Conservation (phyloP, 2,329 filamentous ascomycete genomes). For the Colletotrichum lupini region DNA sequence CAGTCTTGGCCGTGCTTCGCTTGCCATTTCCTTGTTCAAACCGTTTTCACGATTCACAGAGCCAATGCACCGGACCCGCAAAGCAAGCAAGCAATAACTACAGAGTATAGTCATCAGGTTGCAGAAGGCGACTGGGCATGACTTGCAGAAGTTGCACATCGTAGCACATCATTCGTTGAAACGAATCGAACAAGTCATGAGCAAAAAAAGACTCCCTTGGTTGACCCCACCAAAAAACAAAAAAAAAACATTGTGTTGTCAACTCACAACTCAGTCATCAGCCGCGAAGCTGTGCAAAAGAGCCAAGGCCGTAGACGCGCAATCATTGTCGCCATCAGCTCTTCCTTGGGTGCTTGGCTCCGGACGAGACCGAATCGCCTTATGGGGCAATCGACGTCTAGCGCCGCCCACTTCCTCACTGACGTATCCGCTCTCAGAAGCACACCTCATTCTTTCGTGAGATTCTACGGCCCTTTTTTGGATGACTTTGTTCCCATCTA, state of each 20-base stretch:
- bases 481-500: conserved; percentile 11
- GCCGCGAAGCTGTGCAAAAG: conserved; percentile 19
- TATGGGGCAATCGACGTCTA: conserved; percentile 20
- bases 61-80: no score
- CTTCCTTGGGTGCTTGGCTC: conserved; percentile 21
- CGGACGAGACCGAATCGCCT: conserved; percentile 30
- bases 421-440: background rate
- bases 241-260: background rate
- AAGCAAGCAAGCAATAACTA: no score
- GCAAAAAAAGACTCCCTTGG: background rate
- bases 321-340: conserved; percentile 35
- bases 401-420: conserved; percentile 1
- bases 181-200: background rate
- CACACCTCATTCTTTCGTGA: background rate
- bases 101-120: background rate
- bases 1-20: background rate
- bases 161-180: background rate
- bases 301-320: conserved; percentile 37
- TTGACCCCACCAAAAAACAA: background rate
- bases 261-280: conserved; percentile 22
- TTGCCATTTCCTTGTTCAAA: background rate
- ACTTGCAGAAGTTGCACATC: background rate
- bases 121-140: background rate
- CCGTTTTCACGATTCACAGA: no score
- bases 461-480: conserved; percentile 11